Conservation (phyloP, 805 yeast genomes). For the Pichia nanzhaoensis region DNA sequence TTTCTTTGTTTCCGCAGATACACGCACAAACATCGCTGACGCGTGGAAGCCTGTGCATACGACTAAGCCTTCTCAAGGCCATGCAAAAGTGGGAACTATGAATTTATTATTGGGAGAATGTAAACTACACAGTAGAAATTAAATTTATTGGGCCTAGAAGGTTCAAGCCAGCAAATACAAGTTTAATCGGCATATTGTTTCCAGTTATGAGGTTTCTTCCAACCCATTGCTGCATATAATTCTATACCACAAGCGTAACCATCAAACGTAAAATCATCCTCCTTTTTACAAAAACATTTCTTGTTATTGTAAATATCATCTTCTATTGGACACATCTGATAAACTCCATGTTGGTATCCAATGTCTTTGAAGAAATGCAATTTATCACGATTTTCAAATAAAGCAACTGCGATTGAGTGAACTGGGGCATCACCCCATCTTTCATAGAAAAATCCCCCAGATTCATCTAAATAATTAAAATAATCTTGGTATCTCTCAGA, state of each 20-base stretch:
- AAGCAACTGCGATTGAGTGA: conserved; percentile 70
- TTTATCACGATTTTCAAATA: conserved; percentile 48
- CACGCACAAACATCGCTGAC: too few relatives aligned
- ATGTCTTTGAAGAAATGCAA: conserved; percentile 68
- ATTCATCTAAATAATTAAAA: conserved; percentile 54
- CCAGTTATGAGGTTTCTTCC: conserved; percentile 27
- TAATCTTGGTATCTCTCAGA: conserved; percentile 48
- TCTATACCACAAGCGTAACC: conserved; percentile 32
- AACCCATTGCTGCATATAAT: conserved; percentile 25
- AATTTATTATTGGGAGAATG: too few relatives aligned
- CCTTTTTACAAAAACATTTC: conserved; percentile 35
- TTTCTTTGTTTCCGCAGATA: too few relatives aligned
- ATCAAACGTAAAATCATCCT: conserved; percentile 33
- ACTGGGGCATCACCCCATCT: conserved; percentile 95
- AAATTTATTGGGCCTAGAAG: too few relatives aligned
- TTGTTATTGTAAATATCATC: conserved; percentile 22
- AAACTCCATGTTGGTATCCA: conserved; percentile 61
- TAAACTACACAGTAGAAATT: too few relatives aligned
- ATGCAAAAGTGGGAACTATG: too few relatives aligned
- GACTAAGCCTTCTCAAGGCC: too few relatives aligned
- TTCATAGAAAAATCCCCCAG: conserved; percentile 80
- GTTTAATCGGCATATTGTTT: conserved; percentile 16
- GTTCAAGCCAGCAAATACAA: too few relatives aligned
- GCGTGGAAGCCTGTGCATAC: too few relatives aligned
- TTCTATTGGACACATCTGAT: conserved; percentile 38